Conservation (phyloP, 176 grass and related monocot species). For the Rhynchospora tenuis region DNA sequence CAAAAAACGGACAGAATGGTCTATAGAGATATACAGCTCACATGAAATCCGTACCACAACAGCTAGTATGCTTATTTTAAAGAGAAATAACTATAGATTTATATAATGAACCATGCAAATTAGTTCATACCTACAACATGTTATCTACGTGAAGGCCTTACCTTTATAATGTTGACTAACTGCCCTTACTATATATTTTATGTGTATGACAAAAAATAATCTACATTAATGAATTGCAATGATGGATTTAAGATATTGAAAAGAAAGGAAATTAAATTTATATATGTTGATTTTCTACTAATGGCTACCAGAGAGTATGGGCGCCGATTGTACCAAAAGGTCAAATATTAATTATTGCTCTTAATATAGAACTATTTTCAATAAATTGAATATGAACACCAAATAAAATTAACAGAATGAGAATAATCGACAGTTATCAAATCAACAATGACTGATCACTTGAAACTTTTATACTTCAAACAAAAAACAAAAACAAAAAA, state of each 20-base stretch:
- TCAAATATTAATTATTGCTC: neutral
- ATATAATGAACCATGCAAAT: slow-evolving; percentile 17
- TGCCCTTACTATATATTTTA: neutral
- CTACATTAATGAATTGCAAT: neutral
- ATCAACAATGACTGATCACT: too few species aligned
- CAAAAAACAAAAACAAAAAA: too few species aligned
- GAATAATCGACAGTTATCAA: too few species aligned
- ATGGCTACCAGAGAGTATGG: neutral
- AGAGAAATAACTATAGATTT: neutral
- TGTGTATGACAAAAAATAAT: neutral
- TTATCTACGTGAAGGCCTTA: slow-evolving; percentile 52
- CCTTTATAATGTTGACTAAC: slow-evolving; percentile 23
- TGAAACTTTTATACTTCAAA: too few species aligned
- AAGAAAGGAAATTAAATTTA: neutral
- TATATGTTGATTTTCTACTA: neutral
- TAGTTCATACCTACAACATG: slow-evolving; percentile 2
- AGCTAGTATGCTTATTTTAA: slow-evolving; percentile 6
- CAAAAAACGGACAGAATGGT: neutral
- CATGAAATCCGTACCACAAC: neutral
- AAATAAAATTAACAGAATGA: too few species aligned
- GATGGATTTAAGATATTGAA: neutral
- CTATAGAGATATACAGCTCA: neutral
- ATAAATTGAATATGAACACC: too few species aligned
- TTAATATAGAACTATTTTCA: too few species aligned
- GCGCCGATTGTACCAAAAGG: neutral